Evolutionary conservation across 78 protist species (phyloP).

Genomic region (Chrysochromulina parva): DNA sequence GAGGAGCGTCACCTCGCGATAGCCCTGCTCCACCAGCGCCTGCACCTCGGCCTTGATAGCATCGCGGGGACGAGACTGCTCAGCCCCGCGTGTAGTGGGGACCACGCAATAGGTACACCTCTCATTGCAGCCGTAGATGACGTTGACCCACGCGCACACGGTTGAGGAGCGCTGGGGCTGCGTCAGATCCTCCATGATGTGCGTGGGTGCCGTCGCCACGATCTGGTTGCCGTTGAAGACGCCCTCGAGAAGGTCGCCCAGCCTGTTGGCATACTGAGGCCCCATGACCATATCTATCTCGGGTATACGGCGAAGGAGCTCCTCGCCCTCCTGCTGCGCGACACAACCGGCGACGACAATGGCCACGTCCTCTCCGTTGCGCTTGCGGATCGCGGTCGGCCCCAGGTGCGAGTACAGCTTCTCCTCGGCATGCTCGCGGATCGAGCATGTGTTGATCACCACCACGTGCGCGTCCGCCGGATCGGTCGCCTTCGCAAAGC

Average conservation of each 20-base stretch:
- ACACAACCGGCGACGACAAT: conserved; percentile 56
- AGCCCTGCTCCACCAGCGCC: conserved; percentile 20
- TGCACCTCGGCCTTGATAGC: conserved; percentile 16
- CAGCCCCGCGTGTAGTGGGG: conserved; percentile 40
- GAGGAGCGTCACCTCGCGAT: conserved; percentile 42
- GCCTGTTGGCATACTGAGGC: conserved; percentile 43
- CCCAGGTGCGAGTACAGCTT: conserved; percentile 51
- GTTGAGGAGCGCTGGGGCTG: conserved; percentile 14
- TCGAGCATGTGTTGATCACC: conserved; percentile 50
- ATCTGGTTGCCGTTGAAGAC: conserved; percentile 41
- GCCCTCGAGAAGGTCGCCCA: conserved; percentile 46
- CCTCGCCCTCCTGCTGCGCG: conserved; percentile 53
- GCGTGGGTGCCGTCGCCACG: conserved; percentile 44
- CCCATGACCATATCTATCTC: conserved; percentile 54
- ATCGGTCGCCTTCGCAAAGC: background rate
- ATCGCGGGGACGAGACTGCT: conserved; percentile 30
- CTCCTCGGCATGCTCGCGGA: conserved; percentile 47
- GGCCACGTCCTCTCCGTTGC: conserved; percentile 26
- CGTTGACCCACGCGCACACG: conserved; percentile 37
- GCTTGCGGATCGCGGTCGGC: conserved; percentile 36
- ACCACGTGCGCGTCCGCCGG: background rate
- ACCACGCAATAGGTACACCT: conserved; percentile 53
- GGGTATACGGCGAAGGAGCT: conserved; percentile 40
- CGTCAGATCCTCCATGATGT: conserved; percentile 42
- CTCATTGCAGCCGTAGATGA: conserved; percentile 63